Conservation (phyloP, 805 yeast species). For the Ogataea populi-albae region DNA sequence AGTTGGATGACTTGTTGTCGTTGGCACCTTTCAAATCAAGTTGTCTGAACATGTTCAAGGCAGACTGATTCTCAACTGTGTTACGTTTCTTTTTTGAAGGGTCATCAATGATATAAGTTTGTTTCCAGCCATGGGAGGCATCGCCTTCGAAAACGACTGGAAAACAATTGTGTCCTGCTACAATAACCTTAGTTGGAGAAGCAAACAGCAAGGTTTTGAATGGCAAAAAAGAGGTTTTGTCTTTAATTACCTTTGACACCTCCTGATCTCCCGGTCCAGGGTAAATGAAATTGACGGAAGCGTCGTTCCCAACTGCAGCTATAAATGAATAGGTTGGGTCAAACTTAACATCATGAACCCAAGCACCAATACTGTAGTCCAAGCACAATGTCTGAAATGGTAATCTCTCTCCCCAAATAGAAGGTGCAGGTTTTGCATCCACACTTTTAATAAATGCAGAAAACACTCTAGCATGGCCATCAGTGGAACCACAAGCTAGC, state of each 20-base stretch:
- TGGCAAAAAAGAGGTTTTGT: constrained; percentile 72
- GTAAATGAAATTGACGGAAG: constrained; percentile 75
- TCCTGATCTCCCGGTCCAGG: constrained; percentile 65
- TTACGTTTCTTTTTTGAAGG: constrained; percentile 40
- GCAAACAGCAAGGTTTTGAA: constrained; percentile 74
- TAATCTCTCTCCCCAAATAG: constrained; percentile 91
- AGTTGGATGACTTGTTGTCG: constrained; percentile 42
- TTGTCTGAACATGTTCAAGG: constrained; percentile 91
- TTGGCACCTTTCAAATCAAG: constrained; percentile 89
- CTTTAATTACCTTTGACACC: constrained; percentile 44
- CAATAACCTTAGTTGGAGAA: constrained; percentile 63
- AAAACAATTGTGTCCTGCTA: constrained; percentile 91
- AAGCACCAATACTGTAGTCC: constrained; percentile 72
- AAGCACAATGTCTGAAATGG: constrained; percentile 93
- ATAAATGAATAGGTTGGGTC: constrained; percentile 74
- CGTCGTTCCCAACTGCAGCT: constrained; percentile 84
- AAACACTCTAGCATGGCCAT: constrained; percentile 87
- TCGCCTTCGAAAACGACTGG: constrained; percentile 81
- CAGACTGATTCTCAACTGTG: constrained; percentile 67
- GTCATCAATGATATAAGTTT: constrained; percentile 61
- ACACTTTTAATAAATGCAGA: constrained; percentile 86
- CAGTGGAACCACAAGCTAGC: constrained; percentile 88
- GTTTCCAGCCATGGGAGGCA: constrained; percentile 59
- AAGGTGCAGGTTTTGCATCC: constrained; percentile 75
- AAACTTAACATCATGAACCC: constrained; percentile 91